Conservation (phyloP, 345 rosid species). For the Eucalyptus erythrocorys region DNA sequence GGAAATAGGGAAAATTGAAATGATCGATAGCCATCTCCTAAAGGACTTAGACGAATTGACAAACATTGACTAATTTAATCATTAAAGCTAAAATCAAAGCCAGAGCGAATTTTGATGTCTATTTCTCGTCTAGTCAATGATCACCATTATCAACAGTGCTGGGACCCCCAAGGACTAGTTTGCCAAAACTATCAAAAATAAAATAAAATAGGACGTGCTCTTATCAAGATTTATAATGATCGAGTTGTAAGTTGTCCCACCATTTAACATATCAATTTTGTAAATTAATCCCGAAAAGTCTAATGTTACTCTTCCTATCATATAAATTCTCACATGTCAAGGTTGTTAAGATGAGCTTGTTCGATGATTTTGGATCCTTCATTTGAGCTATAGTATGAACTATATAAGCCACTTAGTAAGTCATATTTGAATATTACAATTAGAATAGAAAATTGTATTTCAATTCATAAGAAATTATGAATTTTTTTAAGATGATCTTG, state of each 20-base stretch:
- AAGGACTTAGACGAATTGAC: not conserved
- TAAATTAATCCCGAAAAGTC: not conserved
- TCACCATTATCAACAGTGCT: not conserved
- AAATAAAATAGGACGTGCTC: not conserved
- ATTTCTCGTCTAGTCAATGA: not conserved
- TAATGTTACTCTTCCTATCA: not conserved
- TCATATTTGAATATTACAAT: not conserved
- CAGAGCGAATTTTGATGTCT: not conserved
- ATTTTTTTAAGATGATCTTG: not conserved
- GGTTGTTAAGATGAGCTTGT: not conserved
- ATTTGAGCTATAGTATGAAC: not conserved
- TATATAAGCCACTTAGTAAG: not conserved
- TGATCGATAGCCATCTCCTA: not conserved
- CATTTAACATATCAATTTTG: not conserved
- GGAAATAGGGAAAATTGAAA: not conserved
- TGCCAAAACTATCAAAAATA: not conserved
- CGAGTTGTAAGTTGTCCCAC: rapidly evolving
- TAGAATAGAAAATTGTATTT: not conserved
- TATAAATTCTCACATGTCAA: not conserved
- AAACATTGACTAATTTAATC: not conserved
- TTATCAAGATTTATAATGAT: not conserved
- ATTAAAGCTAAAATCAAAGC: not conserved
- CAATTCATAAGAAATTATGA: not conserved
- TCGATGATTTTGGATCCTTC: not conserved
- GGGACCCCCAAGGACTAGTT: not conserved